Base-by-base conservation (phyloP, 176 grass and related monocot species). In the Carex kokanica region DNA sequence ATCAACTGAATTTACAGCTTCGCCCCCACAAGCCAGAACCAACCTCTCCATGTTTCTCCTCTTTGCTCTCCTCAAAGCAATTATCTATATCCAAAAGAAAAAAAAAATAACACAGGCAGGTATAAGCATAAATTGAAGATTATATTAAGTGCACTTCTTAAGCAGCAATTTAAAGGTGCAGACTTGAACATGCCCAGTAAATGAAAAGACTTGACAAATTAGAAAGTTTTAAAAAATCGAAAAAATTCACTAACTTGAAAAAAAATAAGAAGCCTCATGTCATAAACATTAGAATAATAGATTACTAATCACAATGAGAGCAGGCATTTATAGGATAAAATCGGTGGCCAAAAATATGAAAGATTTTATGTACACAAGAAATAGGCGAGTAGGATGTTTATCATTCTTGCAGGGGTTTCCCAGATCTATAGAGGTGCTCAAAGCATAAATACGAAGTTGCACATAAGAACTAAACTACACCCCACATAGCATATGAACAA, bases 11-110 rank as follows among this genome's bases (percentile, higher is more conserved):
- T 95, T 91, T 70, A 98, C 89, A 82, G 96, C 89, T 83, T 98
- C 96, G 59, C 93, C 96, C 0, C 96, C 91, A 15, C 96, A 98
- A 41, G 92, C 91, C 73, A 98, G 79, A 74, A 95, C 95, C 62
- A 98, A 83, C 83, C 95, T 91, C 82, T 98, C 95, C 95, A 98
- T 98, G 86, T 98, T 98, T 70, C 95, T 93, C 84, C 95, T 90
- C 86, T 98, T 98, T 2, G 95, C 92, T 86, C 96, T 93, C 84
- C 96, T 88, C 53, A 98, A 87, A 84, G 84, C 96, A 88, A 98
- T 90, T 80, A 98, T 95, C 96, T 98, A 88, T 64, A 83, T 79
- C 49, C 36, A 89, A 81, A 83, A 60, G 12, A 27, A 43, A 55
- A 31, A 55, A 2, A 8, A 49, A 67, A 82, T 5, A 27, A 67